phyloP scores from a whole-genome alignment of 1,139 yeast genomes.

The Magnusiomyces suaveolens region DNA sequence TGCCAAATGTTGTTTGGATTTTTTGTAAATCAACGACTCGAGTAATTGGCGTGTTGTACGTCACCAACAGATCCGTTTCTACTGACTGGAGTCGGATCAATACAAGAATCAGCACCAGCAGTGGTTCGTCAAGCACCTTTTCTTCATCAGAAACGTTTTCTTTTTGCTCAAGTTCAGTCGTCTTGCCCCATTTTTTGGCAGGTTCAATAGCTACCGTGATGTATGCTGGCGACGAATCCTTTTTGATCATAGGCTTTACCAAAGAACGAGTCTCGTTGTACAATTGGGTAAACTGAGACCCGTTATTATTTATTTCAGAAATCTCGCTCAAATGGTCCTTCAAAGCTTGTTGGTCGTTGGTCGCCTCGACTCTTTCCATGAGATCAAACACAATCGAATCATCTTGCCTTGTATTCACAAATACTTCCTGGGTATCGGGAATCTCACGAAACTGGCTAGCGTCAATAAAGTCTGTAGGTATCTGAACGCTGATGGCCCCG shows the following conservation, averaged over 20 bases:
- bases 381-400: constrained; percentile 14
- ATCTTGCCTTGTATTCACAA: constrained; percentile 32
- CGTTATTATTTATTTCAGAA: constrained; percentile 29
- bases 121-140: constrained; percentile 6
- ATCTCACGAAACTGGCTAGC: constrained; percentile 67
- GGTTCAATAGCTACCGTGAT: constrained; percentile 32
- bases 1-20: not conserved
- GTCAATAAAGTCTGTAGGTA: constrained; percentile 55
- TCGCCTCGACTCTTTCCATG: constrained; percentile 15
- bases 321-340: constrained; percentile 38
- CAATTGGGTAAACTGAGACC: constrained; percentile 6
- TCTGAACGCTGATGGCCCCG: constrained; percentile 54
- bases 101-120: constrained; percentile 9
- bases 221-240: constrained; percentile 1
- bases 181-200: constrained; percentile 41
- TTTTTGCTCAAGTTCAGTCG: constrained; percentile 5
- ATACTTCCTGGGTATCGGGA: constrained; percentile 88
- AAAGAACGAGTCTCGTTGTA: constrained; percentile 6
- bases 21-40: constrained; percentile 16
- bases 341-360: constrained; percentile 32
- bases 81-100: constrained; percentile 37
- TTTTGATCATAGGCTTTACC: not conserved
- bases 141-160: not conserved
- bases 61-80: constrained; percentile 53
- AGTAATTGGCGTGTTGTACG: constrained; percentile 47